Conservation (phyloP, 768 basidiomycete species). For the Termitomyces sp. region DNA sequence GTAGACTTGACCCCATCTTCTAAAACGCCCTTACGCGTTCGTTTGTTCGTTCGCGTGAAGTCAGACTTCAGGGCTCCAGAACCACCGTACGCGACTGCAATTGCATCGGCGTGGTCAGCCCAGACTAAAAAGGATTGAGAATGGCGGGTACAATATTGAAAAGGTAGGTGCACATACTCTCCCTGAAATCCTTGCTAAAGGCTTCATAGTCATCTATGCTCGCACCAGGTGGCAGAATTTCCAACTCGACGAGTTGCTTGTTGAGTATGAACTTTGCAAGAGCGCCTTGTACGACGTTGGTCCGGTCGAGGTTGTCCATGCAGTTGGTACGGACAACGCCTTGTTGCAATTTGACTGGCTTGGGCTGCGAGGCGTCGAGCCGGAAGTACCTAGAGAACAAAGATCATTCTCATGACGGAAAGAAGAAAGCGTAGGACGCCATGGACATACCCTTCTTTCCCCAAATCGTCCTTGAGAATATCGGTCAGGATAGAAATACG, state of each 20-base stretch:
- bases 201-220: conserved; percentile 79
- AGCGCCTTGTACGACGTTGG: conserved; percentile 94
- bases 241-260: conserved; percentile 70
- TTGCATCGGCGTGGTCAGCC: conserved; percentile 94
- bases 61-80: conserved; percentile 96
- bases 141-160: background rate
- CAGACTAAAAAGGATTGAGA: conserved; percentile 61
- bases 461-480: conserved; percentile 66
- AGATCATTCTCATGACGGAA: background rate
- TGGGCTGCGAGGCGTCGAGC: conserved; percentile 45
- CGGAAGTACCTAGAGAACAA: conserved; percentile 68
- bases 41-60: conserved; percentile 90
- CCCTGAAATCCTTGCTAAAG: conserved; percentile 81
- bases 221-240: conserved; percentile 69
- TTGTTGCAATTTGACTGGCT: conserved; percentile 58
- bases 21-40: conserved; percentile 75
- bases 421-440: background rate
- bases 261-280: conserved; percentile 85
- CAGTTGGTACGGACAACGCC: conserved; percentile 93
- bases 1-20: conserved; percentile 87
- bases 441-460: conserved; percentile 59
- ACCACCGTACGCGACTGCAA: conserved; percentile 89
- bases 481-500: conserved; percentile 83
- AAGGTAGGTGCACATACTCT: conserved; percentile 62
- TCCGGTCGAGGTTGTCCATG: conserved; percentile 96